Evolutionary conservation across 768 basidiomycete genomes (phyloP).

Genomic region (Termitomyces sp.): DNA sequence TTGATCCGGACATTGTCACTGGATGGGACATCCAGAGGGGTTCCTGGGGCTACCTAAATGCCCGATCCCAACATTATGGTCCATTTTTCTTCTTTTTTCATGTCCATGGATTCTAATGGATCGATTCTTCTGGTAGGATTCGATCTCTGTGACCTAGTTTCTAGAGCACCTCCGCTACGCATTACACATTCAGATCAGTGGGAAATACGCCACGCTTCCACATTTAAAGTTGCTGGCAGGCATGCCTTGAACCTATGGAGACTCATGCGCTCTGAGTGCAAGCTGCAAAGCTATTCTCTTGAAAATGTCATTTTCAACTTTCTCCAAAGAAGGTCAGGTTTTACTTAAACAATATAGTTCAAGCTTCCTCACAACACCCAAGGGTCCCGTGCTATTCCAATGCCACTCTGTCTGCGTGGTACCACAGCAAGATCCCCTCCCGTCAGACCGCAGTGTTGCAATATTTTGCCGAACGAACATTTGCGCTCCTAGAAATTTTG

Average conservation of each 20-base stretch:
- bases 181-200: conserved; percentile 55
- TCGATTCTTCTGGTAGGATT: conserved; percentile 47
- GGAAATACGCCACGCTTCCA: conserved; percentile 71
- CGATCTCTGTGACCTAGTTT: conserved; percentile 69
- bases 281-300: conserved; percentile 76
- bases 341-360: neutral
- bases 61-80: conserved; percentile 66
- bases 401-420: conserved; percentile 66
- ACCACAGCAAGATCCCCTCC: conserved; percentile 51
- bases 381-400: conserved; percentile 78
- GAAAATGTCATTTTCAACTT: conserved; percentile 88
- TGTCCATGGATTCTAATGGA: neutral
- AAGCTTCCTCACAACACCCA: conserved; percentile 6
- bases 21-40: conserved; percentile 90
- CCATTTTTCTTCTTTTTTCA: conserved; percentile 10
- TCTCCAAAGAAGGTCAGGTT: conserved; percentile 65
- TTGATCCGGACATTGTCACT: conserved; percentile 88
- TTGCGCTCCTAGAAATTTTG: conserved; percentile 74
- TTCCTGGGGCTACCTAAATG: conserved; percentile 88
- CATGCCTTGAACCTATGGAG: conserved; percentile 94
- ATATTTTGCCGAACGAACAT: conserved; percentile 64
- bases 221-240: conserved; percentile 80
- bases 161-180: conserved; percentile 60
- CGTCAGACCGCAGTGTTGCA: conserved; percentile 54
- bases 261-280: conserved; percentile 83